Evolutionary conservation across 2,329 filamentous ascomycete species (phyloP).

Genomic region (Trichoderma sp.): DNA sequence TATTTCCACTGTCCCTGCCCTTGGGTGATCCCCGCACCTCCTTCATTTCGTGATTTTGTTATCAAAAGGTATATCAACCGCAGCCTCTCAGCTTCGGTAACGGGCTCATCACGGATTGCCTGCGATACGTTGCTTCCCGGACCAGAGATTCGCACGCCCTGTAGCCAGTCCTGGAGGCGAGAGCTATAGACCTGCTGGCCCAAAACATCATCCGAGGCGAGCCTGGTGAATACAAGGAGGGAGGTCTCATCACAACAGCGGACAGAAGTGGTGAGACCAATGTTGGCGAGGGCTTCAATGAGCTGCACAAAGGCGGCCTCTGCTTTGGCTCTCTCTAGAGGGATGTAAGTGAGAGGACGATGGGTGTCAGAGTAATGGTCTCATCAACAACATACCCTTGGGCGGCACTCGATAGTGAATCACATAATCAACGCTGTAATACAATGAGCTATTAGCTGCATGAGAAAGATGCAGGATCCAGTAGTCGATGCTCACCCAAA

Average conservation of each 20-base stretch:
- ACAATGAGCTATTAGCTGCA: background rate
- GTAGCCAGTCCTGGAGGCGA: conserved; percentile 90
- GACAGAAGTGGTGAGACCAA: conserved; percentile 87
- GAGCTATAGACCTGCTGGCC: conserved; percentile 81
- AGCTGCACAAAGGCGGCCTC: conserved; percentile 77
- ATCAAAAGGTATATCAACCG: conserved; percentile 87
- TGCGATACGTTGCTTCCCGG: conserved; percentile 72
- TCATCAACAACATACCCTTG: conserved; percentile 55
- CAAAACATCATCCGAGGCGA: conserved; percentile 74
- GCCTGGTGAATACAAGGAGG: conserved; percentile 79
- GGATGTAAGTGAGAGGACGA: conserved; percentile 15
- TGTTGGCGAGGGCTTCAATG: conserved; percentile 70
- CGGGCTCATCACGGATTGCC: conserved; percentile 70
- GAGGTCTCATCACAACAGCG: conserved; percentile 75
- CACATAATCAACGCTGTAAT: conserved; percentile 78
- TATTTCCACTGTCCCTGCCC: conserved; percentile 70
- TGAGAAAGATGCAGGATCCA: background rate
- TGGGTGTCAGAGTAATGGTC: background rate
- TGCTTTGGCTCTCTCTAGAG: conserved; percentile 66
- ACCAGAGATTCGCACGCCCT: conserved; percentile 77
- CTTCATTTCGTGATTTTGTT: conserved; percentile 69
- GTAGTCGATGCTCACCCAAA: conserved; percentile 41
- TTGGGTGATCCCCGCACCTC: conserved; percentile 76
- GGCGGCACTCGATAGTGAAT: conserved; percentile 74
- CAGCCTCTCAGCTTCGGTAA: conserved; percentile 85